These are phyloP conservation scores for Gossypium anomalum DNA, from an alignment of 345 rosid genomes.

Conservation along the genomic window DNA sequence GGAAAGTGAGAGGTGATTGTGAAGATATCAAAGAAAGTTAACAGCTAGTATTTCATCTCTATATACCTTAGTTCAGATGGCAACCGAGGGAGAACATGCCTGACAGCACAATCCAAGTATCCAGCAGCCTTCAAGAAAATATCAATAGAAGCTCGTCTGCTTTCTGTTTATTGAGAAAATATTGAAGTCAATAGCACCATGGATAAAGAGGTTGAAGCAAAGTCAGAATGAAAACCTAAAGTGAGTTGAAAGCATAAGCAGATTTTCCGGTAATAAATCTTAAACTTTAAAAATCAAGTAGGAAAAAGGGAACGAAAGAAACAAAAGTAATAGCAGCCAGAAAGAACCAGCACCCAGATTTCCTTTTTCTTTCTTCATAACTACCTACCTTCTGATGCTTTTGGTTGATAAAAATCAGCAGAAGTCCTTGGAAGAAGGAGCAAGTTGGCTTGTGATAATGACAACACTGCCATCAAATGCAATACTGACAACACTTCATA, in stretches of 20 bases:
- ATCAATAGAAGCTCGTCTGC: conserved; percentile 76
- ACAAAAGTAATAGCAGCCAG: conserved; percentile 6
- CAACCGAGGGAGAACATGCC: conserved; percentile 82
- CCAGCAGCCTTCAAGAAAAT: conserved; percentile 98
- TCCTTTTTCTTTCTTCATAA: neutral
- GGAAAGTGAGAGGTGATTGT: neutral
- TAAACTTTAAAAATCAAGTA: neutral
- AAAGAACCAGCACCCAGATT: neutral
- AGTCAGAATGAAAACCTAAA: neutral
- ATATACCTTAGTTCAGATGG: conserved; percentile 66
- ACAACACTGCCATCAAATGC: conserved; percentile 95
- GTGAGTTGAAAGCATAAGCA: neutral
- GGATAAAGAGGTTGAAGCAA: neutral
- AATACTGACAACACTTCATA: conserved; percentile 92
- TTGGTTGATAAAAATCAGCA: conserved; percentile 69
- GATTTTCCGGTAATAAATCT: neutral
- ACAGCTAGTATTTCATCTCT: conserved; percentile 10
- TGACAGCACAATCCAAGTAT: conserved; percentile 87
- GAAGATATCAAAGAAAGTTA: conserved; percentile 8
- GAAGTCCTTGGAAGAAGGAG: conserved; percentile 87
- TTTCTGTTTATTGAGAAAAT: conserved; percentile 45
- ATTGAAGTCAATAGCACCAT: neutral
- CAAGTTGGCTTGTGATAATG: conserved; percentile 83
- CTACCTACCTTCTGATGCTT: conserved; percentile 85
- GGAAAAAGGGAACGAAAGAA: neutral